Evolutionary conservation across 306 rosid species (phyloP).

Genomic region (Dalbergia cochinchinensis): DNA sequence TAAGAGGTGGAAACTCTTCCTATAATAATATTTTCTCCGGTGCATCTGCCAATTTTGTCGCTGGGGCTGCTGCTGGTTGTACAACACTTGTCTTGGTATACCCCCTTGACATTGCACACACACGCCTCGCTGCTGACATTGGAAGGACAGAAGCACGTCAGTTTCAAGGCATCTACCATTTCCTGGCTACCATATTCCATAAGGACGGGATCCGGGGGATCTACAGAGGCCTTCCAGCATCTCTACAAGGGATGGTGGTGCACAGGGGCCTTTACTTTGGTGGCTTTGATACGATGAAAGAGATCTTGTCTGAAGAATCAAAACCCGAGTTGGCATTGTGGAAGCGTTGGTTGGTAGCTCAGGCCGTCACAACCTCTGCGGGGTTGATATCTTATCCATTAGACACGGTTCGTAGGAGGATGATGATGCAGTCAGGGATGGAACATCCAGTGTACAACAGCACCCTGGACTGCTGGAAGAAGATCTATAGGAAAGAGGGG

Average conservation of each 20-base stretch:
- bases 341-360: conserved; percentile 93
- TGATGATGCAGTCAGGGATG: conserved; percentile 99
- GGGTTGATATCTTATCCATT: conserved; percentile 88
- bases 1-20: conserved; percentile 61
- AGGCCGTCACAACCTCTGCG: conserved; percentile 92
- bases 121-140: conserved; percentile 95
- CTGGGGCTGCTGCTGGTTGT: conserved; percentile 95
- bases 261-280: conserved; percentile 97
- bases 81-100: conserved; percentile 82
- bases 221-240: conserved; percentile 95
- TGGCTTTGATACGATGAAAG: conserved; percentile 92
- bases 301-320: conserved; percentile 62
- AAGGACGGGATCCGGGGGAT: conserved; percentile 81
- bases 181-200: conserved; percentile 65
- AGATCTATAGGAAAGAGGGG: conserved; percentile 79
- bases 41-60: conserved; percentile 78
- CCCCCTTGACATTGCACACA: conserved; percentile 95
- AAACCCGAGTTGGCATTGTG: conserved; percentile 67
- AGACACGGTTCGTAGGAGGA: conserved; percentile 94
- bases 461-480: conserved; percentile 92
- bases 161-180: conserved; percentile 90
- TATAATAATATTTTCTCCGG: conserved; percentile 67
- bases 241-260: conserved; percentile 88
- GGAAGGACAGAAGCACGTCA: conserved; percentile 78
- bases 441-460: conserved; percentile 65